Evolutionary conservation across 345 rosid species (phyloP), one percentile per base, ranked within the genome.

Genomic region (Syzygium jambos): DNA sequence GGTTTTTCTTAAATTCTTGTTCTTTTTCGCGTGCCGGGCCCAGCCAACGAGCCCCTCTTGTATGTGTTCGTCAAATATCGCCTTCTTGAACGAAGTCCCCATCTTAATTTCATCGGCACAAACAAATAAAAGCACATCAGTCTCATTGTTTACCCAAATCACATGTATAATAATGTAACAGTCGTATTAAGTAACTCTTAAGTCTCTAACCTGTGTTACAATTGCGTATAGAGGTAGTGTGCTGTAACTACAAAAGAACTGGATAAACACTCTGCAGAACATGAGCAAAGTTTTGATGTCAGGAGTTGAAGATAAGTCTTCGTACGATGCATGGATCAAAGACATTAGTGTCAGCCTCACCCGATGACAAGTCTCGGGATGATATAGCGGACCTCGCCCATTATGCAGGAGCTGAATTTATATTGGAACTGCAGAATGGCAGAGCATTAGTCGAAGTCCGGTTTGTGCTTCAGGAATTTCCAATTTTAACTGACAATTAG

Each of bases 201-300:
- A 97, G 98, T 94, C 80, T 34, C 77, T 63, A 86, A 97, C 99
- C 94, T 95, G 98, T 23, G 97, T 94, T 68, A 97, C 98, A 14
- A 96, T 93, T n/a, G 96, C 98, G 27, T 97, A 97, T 9, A 97
- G 95, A 1, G 99, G 98, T 29, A 97, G 90, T 51, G 98, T 97
- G 78, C 97, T 96, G 89, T 94, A 96, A 87, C 98, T 94, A 88
- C 98, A 95, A 10, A 95, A 91, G 88, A 95, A 91, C 94, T 96
- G 98, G 86, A 97, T 89, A 55, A 94, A 77, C 10, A 68, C 95
- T 91, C 98, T 96, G 88, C 51, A 38, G 86, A 46, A 17, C 51
- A 51, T 2, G 53, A 85, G 87, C 51, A 30, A 59, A 63, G 43
- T 7, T 85, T 46, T 0, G 85, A 27, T 52, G 55, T 83, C 85